Evolutionary conservation across 768 basidiomycete genomes (phyloP).

Genomic region (Scleroderma citrinum): DNA sequence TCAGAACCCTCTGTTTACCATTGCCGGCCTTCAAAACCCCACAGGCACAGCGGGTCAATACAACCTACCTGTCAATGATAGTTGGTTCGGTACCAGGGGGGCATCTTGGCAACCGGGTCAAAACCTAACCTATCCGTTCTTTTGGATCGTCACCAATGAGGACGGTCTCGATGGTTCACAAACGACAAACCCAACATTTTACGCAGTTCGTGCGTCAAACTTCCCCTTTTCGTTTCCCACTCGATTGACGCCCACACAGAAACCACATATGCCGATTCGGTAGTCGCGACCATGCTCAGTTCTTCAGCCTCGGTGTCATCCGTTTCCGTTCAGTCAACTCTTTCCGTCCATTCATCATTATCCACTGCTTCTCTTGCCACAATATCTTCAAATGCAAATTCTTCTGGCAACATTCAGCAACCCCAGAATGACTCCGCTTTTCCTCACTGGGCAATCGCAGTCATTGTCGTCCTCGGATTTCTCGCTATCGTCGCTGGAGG

Average conservation of each 20-base stretch:
- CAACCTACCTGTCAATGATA: conserved; percentile 59
- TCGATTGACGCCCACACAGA: conserved; percentile 35
- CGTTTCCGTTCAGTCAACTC: conserved; percentile 29
- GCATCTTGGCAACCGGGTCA: conserved; percentile 39
- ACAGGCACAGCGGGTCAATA: conserved; percentile 51
- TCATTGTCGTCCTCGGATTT: conserved; percentile 82
- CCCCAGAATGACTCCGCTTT: conserved; percentile 38
- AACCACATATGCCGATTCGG: conserved; percentile 69
- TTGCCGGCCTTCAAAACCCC: conserved; percentile 42
- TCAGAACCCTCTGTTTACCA: conserved; percentile 39
- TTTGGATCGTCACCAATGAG: conserved; percentile 70
- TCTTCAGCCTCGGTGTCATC: conserved; percentile 30
- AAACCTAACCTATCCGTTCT: conserved; percentile 63
- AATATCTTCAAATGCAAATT: conserved; percentile 14
- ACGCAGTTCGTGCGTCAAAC: conserved; percentile 67
- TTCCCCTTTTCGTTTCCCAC: neutral
- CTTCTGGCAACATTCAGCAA: conserved; percentile 43
- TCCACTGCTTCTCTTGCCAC: conserved; percentile 33
- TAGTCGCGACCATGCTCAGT: conserved; percentile 44
- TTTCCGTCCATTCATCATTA: conserved; percentile 31
- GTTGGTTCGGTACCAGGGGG: conserved; percentile 63
- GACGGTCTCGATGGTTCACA: conserved; percentile 51
- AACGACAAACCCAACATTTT: conserved; percentile 66
- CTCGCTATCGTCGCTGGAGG: conserved; percentile 70
- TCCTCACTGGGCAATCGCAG: conserved; percentile 89